Conservation (phyloP, 768 basidiomycete species). For the Calocybe cyanea region DNA sequence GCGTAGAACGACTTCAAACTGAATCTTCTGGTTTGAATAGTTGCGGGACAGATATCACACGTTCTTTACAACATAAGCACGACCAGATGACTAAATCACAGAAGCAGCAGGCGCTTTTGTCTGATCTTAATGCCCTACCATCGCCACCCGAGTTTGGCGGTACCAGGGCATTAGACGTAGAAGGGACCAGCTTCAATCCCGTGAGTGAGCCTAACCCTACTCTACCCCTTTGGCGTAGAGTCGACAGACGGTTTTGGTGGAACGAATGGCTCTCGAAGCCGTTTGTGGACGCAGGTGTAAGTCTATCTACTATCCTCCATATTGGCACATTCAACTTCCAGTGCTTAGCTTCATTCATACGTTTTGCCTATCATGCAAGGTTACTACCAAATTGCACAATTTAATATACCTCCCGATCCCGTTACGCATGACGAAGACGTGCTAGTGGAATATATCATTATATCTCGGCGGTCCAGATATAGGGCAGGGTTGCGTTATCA, state of each 20-base stretch:
- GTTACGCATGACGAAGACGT: conserved; percentile 40
- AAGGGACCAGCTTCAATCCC: conserved; percentile 39
- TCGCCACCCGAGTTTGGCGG: conserved; percentile 21
- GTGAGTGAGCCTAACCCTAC: conserved; percentile 71
- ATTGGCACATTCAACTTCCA: conserved; percentile 1
- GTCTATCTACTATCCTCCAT: conserved; percentile 17
- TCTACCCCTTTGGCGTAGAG: conserved; percentile 87
- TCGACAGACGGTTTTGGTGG: conserved; percentile 94
- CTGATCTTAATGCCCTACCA: conserved; percentile 53
- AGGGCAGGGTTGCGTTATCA: conserved; percentile 94
- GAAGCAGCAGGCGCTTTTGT: conserved; percentile 55
- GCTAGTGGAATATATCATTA: conserved; percentile 71
- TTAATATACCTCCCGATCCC: conserved; percentile 54
- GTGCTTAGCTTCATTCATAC: conserved; percentile 75
- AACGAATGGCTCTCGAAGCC: conserved; percentile 86
- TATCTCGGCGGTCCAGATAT: conserved; percentile 84
- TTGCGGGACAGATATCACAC: conserved; percentile 64
- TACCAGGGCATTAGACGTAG: conserved; percentile 8
- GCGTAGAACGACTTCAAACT: conserved; percentile 10
- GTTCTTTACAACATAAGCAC: conserved; percentile 77
- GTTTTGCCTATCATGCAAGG: conserved; percentile 93
- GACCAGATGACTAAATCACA: conserved; percentile 56
- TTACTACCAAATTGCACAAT: conserved; percentile 73
- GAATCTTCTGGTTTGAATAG: background rate
- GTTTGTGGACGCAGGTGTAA: conserved; percentile 83